phyloP scores from a whole-genome alignment of 345 rosid species.

The Murraya paniculata region DNA sequence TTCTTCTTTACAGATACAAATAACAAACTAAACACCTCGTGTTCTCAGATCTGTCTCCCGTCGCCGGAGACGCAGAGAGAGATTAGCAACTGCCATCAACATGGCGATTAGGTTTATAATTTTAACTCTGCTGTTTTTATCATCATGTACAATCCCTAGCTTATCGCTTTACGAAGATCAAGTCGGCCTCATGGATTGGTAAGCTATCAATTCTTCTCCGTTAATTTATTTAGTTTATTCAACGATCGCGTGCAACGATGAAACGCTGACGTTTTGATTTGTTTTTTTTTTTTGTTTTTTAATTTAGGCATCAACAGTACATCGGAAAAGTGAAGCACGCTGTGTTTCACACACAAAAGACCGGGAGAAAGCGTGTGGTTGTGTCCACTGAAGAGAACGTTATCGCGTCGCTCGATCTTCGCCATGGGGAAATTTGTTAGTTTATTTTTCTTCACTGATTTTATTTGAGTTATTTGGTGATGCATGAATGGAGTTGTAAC shows the following conservation, averaged over 20 bases:
- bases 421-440: conserved; percentile 91
- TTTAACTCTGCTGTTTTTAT: conserved; percentile 35
- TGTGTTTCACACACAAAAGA: conserved; percentile 90
- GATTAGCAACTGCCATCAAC: conserved; percentile 27
- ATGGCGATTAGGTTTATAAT: conserved; percentile 57
- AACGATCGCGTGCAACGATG: neutral
- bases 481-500: neutral
- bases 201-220: conserved; percentile 7
- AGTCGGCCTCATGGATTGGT: conserved; percentile 98
- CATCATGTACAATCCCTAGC: conserved; percentile 37
- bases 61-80: conserved; percentile 3
- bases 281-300: neutral
- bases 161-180: conserved; percentile 88
- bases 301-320: conserved; percentile 73
- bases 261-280: neutral
- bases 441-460: neutral
- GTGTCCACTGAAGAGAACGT: conserved; percentile 93
- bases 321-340: conserved; percentile 96
- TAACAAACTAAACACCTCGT: neutral
- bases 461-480: neutral
- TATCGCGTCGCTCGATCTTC: conserved; percentile 94
- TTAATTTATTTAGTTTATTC: neutral
- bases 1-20: too few species aligned
- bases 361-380: conserved; percentile 90
- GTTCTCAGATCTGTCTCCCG: conserved; percentile 29